phyloP scores from a whole-genome alignment of 495 filamentous ascomycete genomes.

The Penicillium mononematosum region DNA sequence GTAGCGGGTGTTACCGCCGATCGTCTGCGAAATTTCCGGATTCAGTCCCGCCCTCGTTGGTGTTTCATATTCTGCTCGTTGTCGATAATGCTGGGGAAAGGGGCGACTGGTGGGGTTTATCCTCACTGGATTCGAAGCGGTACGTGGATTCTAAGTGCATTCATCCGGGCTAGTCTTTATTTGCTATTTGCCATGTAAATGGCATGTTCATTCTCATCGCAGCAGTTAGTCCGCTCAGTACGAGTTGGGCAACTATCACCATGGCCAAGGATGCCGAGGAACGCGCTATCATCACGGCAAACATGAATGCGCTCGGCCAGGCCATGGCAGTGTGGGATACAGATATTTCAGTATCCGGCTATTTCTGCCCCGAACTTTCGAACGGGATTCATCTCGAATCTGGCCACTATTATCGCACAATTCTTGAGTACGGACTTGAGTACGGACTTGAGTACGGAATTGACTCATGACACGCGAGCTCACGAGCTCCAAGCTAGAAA shows the following conservation, averaged over 20 bases:
- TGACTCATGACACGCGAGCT: too few relatives aligned
- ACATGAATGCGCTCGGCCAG: slow-evolving; percentile 41
- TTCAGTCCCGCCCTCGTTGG: slow-evolving; percentile 31
- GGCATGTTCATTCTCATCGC: background rate
- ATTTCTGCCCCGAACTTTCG: slow-evolving; percentile 29
- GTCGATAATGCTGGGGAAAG: slow-evolving; percentile 32
- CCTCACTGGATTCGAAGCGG: slow-evolving; percentile 34
- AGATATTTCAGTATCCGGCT: slow-evolving; percentile 34
- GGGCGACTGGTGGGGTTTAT: slow-evolving; percentile 35
- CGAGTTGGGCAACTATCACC: slow-evolving; percentile 36
- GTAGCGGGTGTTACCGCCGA: slow-evolving; percentile 29
- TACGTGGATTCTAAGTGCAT: slow-evolving; percentile 11
- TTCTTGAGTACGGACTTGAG: background rate
- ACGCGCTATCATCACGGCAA: slow-evolving; percentile 35
- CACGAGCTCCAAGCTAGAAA: too few relatives aligned
- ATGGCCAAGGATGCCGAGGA: slow-evolving; percentile 39
- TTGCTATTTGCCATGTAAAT: background rate
- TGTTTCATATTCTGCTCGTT: slow-evolving; percentile 25
- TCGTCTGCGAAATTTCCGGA: slow-evolving; percentile 28
- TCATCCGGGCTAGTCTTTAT: background rate
- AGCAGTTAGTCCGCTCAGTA: slow-evolving; percentile 36
- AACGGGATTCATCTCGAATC: slow-evolving; percentile 25
- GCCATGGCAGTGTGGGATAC: slow-evolving; percentile 34
- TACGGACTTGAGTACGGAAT: background rate
- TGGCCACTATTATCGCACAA: slow-evolving; percentile 1